phyloP scores from a whole-genome alignment of 2,329 filamentous ascomycete genomes.

The Pochonia chlamydosporia region DNA sequence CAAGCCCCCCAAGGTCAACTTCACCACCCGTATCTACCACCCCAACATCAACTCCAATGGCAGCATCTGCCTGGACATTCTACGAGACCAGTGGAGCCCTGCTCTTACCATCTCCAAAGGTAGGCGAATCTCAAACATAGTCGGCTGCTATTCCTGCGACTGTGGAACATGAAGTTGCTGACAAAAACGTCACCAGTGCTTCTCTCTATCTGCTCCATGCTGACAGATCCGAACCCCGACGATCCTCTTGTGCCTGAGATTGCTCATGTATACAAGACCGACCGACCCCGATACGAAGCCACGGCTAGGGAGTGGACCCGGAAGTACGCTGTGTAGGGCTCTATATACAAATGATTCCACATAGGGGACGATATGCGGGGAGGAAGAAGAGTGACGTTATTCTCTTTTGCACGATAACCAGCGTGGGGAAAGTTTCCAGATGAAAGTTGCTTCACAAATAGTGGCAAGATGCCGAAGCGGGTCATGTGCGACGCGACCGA shows the following conservation, averaged over 20 bases:
- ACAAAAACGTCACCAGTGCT: conserved; percentile 55
- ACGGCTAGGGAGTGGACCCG: conserved; percentile 97
- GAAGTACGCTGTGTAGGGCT: conserved; percentile 85
- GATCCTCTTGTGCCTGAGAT: conserved; percentile 98
- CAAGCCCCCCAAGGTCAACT: conserved; percentile 99
- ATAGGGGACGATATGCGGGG: background rate
- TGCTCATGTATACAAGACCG: conserved; percentile 99
- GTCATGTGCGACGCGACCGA: conserved; percentile 3
- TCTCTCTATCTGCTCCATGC: conserved; percentile 98
- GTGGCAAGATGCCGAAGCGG: conserved; percentile 2
- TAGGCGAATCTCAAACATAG: conserved; percentile 32
- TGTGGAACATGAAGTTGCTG: conserved; percentile 2
- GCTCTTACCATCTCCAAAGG: conserved; percentile 98
- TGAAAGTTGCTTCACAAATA: conserved; percentile 5
- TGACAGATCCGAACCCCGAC: conserved; percentile 98
- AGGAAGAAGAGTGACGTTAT: conserved; percentile 4
- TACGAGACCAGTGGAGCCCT: conserved; percentile 98
- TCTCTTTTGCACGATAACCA: conserved; percentile 9
- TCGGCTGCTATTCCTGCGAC: background rate
- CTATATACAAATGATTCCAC: background rate
- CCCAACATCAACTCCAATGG: conserved; percentile 99
- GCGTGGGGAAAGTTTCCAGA: background rate
- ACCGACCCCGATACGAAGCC: conserved; percentile 90
- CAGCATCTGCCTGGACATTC: conserved; percentile 97
- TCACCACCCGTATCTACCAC: conserved; percentile 99